Base-by-base conservation (phyloP, 228 moss, liverwort and hornwort genomes). In the Sphagnum magellanicum region DNA sequence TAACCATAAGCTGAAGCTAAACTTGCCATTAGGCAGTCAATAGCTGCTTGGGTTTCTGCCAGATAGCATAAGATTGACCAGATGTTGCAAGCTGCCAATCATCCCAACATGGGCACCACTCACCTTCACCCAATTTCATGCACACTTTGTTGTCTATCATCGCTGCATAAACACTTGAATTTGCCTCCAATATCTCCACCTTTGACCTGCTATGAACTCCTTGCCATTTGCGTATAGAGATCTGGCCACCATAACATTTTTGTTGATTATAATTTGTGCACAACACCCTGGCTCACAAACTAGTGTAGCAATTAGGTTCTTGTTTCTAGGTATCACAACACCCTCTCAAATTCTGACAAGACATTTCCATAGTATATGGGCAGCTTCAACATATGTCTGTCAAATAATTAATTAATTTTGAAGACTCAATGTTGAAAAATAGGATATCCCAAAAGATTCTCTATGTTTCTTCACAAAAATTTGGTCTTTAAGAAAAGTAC, bases 51-150 rank as follows among this genome's bases (percentile, higher is more conserved):
- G 80, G 74, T 47, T 78, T 91, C 63, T 98, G 91, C 97, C 97
- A 98, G 50, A 98, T 88, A 8, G 93, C 93, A 67, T 93, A 98
- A 0, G 91, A 87, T 59, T 87, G 76, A 15, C 93, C 97, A 5
- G 88, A 98, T 4, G 88, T 88, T 58, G 91, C 87, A 15, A 98
- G 74, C 74, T 76, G 85, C 97, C 97, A 98, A 52, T 84, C 78
- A 60, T 81, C 97, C 81, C 61, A 74, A 63, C 81, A 70, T 64
- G 97, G 92, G 64, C 85, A 70, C 97, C 93, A 98, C 58, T 84
- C 77, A 48, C 93, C 97, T 67, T 98, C 90, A 8, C 97, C 97
- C 49, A 98, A 65, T 72, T 98, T 98, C 88, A 98, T 86, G 71
- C 91, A 93, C 62, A 98, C 77, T 57, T 74, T 90, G 32, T 87